Evolutionary conservation across 441 rosid species (phyloP), one percentile per base, ranked within the genome.

Genomic region (Geranium incanum): DNA sequence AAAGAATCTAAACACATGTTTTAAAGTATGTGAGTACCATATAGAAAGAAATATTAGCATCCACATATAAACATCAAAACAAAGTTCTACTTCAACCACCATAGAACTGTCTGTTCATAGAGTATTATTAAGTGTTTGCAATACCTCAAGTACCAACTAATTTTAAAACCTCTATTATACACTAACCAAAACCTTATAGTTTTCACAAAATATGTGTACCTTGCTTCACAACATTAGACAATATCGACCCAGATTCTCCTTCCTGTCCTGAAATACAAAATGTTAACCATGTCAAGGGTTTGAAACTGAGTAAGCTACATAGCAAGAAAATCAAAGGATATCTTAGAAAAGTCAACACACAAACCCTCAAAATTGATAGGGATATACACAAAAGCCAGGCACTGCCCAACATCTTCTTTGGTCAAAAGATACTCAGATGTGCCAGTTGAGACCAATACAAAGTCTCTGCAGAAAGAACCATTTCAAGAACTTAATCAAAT

Each of bases 361-460:
- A 69, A 75, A 82, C 99, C 99, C 88, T 92, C 98, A 77, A 95
- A 89, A 80, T 92, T 95, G 77, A 89, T 88, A 70, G 99, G 99
- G 77, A 93, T 80, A 73, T 92, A 95, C 50, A 84, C 85, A 84
- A 95, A 95, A 70, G 89, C 88, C 71, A 95, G 79, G 37, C 80
- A 82, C 63, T 72, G 84, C 67, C 97, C 97, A 78, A 95, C 89
- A 86, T 95, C 99, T 74, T 87, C 97, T 81, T 83, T 91, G 72
- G 92, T 84, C 89, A 95, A 78, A 63, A 84, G 78, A 79, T 95
- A 92, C 79, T 91, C 97, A 57, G 93, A 73, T 66, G 95, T 91
- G 78, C 99, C 99, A 83, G 78, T 84, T 48, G 91, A 87, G 70
- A 88, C 83, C 79, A 81, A 73, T 13, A 74, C 77, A 68, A 86